These are phyloP conservation scores for Fusarium incarnatum DNA, from an alignment of 2,329 filamentous ascomycete species.

Conservation along the genomic window DNA sequence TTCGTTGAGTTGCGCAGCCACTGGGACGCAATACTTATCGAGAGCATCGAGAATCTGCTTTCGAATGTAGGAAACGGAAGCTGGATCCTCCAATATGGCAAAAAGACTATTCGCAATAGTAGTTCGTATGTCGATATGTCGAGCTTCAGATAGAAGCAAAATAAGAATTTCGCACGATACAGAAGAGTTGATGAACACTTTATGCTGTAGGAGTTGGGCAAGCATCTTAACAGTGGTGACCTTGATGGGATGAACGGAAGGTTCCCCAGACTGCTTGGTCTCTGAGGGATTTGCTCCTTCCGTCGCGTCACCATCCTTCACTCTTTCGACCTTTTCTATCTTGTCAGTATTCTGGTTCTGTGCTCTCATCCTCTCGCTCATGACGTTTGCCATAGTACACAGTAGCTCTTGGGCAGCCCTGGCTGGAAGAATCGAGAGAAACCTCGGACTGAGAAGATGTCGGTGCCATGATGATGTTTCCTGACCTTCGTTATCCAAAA, in stretches of 20 bases:
- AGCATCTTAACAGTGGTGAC: slow-evolving; percentile 55
- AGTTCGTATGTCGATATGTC: slow-evolving; percentile 50
- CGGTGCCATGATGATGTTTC: slow-evolving; percentile 51
- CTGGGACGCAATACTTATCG: slow-evolving; percentile 44
- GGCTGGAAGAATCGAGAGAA: slow-evolving; percentile 47
- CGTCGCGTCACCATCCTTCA: background rate
- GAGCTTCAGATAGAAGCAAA: slow-evolving; percentile 46
- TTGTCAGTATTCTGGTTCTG: slow-evolving; percentile 32
- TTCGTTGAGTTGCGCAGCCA: slow-evolving; percentile 49
- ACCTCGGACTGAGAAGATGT: slow-evolving; percentile 43
- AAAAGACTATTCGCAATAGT: slow-evolving; percentile 48
- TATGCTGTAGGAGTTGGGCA: slow-evolving; percentile 49
- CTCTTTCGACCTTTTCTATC: background rate
- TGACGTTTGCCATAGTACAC: slow-evolving; percentile 41
- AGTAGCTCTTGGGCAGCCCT: slow-evolving; percentile 45
- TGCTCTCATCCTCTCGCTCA: slow-evolving; percentile 47
- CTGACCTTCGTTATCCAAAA: slow-evolving; percentile 43
- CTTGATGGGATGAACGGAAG: slow-evolving; percentile 45
- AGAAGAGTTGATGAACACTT: slow-evolving; percentile 42
- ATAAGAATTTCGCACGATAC: slow-evolving; percentile 47
- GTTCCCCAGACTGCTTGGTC: background rate
- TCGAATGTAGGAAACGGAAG: slow-evolving; percentile 20
- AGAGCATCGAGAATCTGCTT: slow-evolving; percentile 45
- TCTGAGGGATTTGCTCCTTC: background rate
- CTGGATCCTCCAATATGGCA: slow-evolving; percentile 34